These are phyloP conservation scores for Themeda triandra DNA, from an alignment of 176 grass and related monocot genomes.

Conservation along the genomic window DNA sequence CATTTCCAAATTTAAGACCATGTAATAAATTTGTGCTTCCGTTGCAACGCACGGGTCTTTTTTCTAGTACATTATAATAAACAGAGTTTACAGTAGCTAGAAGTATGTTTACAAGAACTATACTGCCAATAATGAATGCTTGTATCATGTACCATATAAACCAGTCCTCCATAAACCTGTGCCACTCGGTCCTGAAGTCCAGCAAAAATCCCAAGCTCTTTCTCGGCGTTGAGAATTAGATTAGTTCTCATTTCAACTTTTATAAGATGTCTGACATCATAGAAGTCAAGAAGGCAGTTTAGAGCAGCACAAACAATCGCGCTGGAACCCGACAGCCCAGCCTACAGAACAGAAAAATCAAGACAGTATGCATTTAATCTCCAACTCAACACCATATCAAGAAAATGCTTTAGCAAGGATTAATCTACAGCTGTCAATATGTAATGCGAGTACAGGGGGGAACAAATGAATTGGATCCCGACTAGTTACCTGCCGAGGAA, in stretches of 20 bases:
- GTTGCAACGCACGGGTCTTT: too few relatives aligned
- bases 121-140: slow-evolving; percentile 5
- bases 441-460: neutral
- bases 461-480: neutral
- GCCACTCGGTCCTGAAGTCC: slow-evolving; percentile 83
- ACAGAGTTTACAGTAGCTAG: too few relatives aligned
- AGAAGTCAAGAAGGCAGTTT: slow-evolving; percentile 86
- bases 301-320: slow-evolving; percentile 85
- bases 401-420: neutral
- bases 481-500: slow-evolving; percentile 74
- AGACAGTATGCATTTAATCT: neutral
- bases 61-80: too few relatives aligned
- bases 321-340: slow-evolving; percentile 85
- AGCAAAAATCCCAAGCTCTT: slow-evolving; percentile 87
- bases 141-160: slow-evolving; percentile 57
- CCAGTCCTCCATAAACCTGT: slow-evolving; percentile 79
- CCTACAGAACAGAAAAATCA: slow-evolving; percentile 33
- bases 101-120: too few relatives aligned
- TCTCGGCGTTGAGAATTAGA: slow-evolving; percentile 70
- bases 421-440: neutral
- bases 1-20: too few relatives aligned
- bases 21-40: too few relatives aligned
- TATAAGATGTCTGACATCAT: slow-evolving; percentile 58
- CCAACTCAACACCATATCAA: slow-evolving; percentile 17
- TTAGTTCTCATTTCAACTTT: slow-evolving; percentile 71